Evolutionary conservation across 2,329 filamentous ascomycete species (phyloP), one percentile per base, ranked within the genome.

Genomic region (Penicillium capsulatum): DNA sequence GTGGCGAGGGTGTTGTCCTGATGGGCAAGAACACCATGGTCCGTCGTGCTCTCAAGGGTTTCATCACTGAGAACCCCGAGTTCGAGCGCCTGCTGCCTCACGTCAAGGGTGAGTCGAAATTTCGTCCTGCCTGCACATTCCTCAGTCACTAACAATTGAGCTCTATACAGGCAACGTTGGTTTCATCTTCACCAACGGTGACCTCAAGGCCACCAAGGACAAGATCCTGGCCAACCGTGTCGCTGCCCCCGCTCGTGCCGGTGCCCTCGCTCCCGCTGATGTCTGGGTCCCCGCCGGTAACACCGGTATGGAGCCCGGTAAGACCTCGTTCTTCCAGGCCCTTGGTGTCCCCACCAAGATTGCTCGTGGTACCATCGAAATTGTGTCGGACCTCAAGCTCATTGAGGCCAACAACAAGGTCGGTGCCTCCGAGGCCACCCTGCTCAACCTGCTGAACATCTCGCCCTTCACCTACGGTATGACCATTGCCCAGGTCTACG

Each of bases 21-120:
- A 97, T 97, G 92, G 92, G 91, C 71, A 97, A 96, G 85, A 98
- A 98, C 84, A 98, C 92, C 74, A 98, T 98, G 92, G 84, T 95
- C 68, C 92, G 92, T 72, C 90, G 92, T 79, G 94, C 92, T 63
- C 80, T 98, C 69, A 95, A 91, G 80, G 91, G 86, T 68, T 95
- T 98, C 79, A 68, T 96, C 63, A 38, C 61, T 71, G 92, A 98
- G 67, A 79, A 82, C 70, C 91, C 92, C 64, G 92, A 98, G 78
- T 98, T 94, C 77, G 92, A 97, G 80, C 88, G 90, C 71, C 85
- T 98, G 57, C 84, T 98, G 60, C 90, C 94, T 60, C 83, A 84
- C 76, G 86, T 98, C 76, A 90, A 83, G 79, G 92, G 77, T 79
- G 53, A 48, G 57, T 59, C 44, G 5, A 5, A 6, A 13, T 28